Conservation (phyloP, 164 flowering plant genomes). For the Magnolia sinica region DNA sequence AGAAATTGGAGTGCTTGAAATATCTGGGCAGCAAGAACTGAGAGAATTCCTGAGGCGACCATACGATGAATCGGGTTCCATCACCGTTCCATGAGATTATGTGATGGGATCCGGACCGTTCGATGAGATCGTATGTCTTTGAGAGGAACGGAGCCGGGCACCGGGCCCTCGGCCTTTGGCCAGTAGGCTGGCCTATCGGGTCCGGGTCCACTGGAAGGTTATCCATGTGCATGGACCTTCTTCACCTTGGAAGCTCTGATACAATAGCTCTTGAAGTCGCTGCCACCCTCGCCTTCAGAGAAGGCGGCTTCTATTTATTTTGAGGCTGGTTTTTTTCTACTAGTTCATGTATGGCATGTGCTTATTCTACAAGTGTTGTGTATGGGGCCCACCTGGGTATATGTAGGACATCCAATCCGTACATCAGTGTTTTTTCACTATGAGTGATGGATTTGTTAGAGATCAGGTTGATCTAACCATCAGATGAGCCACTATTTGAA, state of each 20-base stretch:
- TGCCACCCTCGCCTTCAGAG: background rate
- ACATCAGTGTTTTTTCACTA: too few species aligned
- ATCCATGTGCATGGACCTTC: conserved; percentile 2
- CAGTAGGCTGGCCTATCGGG: background rate
- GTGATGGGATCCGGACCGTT: conserved; percentile 23
- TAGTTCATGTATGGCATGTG: too few species aligned
- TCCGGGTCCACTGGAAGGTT: background rate
- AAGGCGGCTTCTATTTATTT: background rate
- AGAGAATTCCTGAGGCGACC: conserved; percentile 63
- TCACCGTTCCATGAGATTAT: conserved; percentile 58
- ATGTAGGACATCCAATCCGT: too few species aligned
- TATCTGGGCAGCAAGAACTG: conserved; percentile 47
- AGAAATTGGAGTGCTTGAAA: conserved; percentile 72
- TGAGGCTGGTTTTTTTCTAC: too few species aligned
- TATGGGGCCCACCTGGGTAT: too few species aligned
- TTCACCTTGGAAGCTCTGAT: background rate
- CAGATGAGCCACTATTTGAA: too few species aligned
- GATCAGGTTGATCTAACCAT: too few species aligned
- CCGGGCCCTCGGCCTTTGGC: conserved; percentile 19
- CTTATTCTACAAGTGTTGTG: too few species aligned
- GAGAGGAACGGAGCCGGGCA: conserved; percentile 51
- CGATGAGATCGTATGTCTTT: conserved; percentile 54
- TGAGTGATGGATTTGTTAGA: too few species aligned
- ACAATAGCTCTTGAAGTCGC: background rate
- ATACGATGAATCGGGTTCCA: conserved; percentile 55